Percentiles rank a stretch among this genome's conserved stretches.
Conservation (phyloP, 805 yeast genomes). For the Yamadazyma takamatsuzukensis region DNA sequence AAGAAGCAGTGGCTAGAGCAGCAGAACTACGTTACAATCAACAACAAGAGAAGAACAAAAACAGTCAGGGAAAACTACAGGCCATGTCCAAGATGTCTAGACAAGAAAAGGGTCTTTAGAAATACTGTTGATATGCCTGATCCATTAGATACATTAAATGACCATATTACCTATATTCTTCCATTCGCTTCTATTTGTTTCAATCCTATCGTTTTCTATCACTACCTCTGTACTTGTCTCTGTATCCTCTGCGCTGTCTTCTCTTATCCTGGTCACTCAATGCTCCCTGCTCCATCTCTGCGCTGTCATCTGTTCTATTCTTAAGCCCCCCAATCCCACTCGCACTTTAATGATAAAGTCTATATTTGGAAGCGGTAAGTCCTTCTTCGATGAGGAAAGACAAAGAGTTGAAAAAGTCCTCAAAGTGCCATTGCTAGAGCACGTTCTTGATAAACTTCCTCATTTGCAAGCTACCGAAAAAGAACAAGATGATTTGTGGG, state of each 20-base stretch:
- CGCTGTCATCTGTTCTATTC: too few species aligned
- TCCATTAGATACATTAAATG: not conserved
- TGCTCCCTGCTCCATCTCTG: too few species aligned
- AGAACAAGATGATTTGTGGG: constrained; percentile 29
- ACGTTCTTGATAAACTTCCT: constrained; percentile 26
- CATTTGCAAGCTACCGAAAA: constrained; percentile 24
- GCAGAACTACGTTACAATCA: constrained; percentile 32
- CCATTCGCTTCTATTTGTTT: too few species aligned
- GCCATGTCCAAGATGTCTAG: constrained; percentile 26
- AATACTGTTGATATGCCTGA: not conserved
- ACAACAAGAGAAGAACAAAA: constrained; percentile 22
- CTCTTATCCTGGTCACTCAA: too few species aligned
- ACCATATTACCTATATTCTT: not conserved
- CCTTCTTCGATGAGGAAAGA: constrained; percentile 26
- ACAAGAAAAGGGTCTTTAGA: constrained; percentile 32
- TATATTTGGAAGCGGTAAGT: constrained; percentile 14
- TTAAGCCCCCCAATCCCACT: too few species aligned
- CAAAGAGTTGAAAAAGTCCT: constrained; percentile 18
- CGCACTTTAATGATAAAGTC: too few species aligned
- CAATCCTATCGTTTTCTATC: too few species aligned
- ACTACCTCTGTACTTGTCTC: too few species aligned
- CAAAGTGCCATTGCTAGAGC: constrained; percentile 25
- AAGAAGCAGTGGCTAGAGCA: constrained; percentile 37
- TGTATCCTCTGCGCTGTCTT: too few species aligned
- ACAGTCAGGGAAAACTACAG: constrained; percentile 28